These are phyloP conservation scores for Stephania japonica DNA, from an alignment of 164 flowering plant species.

Conservation along the genomic window DNA sequence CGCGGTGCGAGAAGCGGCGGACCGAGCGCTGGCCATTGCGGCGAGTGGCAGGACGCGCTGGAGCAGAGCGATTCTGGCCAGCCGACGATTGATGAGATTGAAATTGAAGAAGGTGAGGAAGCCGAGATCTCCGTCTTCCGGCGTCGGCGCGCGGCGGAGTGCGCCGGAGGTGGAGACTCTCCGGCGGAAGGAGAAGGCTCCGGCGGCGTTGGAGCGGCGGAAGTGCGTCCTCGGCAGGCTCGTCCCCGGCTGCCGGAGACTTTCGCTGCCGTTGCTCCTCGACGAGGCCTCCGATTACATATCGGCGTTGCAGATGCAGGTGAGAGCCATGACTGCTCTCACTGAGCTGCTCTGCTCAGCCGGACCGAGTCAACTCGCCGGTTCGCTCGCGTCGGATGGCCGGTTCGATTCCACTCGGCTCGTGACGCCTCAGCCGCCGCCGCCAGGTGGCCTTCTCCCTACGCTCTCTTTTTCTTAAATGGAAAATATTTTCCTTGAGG, in stretches of 20 bases:
- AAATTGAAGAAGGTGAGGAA: slow-evolving; percentile 34
- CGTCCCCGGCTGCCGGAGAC: slow-evolving; percentile 71
- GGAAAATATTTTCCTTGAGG: too few relatives aligned
- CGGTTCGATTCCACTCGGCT: neutral
- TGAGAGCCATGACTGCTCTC: slow-evolving; percentile 55
- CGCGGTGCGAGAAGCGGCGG: slow-evolving; percentile 59
- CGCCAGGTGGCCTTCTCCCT: neutral
- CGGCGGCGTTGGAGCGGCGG: slow-evolving; percentile 44
- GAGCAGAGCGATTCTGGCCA: slow-evolving; percentile 65
- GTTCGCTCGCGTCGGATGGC: neutral
- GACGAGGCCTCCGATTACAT: slow-evolving; percentile 71
- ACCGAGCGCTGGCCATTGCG: slow-evolving; percentile 49
- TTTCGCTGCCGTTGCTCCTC: slow-evolving; percentile 47
- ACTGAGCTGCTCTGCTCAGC: slow-evolving; percentile 16
- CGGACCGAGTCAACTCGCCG: neutral
- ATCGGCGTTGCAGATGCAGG: slow-evolving; percentile 72
- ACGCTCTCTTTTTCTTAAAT: neutral
- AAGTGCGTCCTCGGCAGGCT: slow-evolving; percentile 50
- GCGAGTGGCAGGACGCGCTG: slow-evolving; percentile 61
- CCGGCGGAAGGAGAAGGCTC: slow-evolving; percentile 26
- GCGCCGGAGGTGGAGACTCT: slow-evolving; percentile 26
- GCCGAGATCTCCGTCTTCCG: slow-evolving; percentile 13
- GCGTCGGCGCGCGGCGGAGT: slow-evolving; percentile 19
- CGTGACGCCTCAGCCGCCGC: neutral
- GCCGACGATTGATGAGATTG: slow-evolving; percentile 36